Conservation (phyloP, 441 rosid genomes). For the Erodium chrysanthum region DNA sequence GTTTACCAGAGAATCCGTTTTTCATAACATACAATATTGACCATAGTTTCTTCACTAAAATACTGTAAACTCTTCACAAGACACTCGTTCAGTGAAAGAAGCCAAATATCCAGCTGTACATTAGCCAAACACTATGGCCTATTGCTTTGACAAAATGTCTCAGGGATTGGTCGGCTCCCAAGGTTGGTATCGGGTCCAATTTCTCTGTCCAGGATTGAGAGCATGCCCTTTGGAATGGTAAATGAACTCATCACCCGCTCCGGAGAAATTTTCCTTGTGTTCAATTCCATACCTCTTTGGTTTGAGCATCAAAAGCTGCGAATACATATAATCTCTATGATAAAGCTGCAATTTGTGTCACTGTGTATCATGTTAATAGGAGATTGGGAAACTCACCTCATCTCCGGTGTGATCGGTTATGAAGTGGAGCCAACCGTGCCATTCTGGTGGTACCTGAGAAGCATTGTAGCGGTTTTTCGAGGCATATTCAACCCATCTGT, state of each 20-base stretch:
- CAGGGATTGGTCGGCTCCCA: conserved; percentile 73
- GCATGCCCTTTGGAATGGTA: conserved; percentile 94
- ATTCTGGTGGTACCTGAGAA: conserved; percentile 94
- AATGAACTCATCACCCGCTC: conserved; percentile 70
- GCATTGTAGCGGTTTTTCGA: conserved; percentile 80
- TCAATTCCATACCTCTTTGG: conserved; percentile 80
- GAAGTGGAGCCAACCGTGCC: conserved; percentile 99
- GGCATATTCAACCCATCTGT: conserved; percentile 91
- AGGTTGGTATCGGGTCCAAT: conserved; percentile 87
- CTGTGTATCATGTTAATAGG: not conserved
- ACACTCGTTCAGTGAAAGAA: conserved; percentile 20
- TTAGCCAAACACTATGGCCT: conserved; percentile 6
- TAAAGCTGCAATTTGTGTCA: not conserved
- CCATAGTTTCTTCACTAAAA: not conserved
- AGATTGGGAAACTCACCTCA: conserved; percentile 40
- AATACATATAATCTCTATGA: not conserved
- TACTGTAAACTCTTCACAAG: not conserved
- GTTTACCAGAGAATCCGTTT: not conserved
- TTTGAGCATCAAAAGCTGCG: conserved; percentile 82
- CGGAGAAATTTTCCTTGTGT: conserved; percentile 87
- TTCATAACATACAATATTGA: not conserved
- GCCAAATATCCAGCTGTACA: conserved; percentile 4
- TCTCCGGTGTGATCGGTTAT: conserved; percentile 94
- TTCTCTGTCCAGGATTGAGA: conserved; percentile 74
- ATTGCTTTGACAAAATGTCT: not conserved